These are phyloP conservation scores for Pseudomassariella vexata DNA, from an alignment of 2,329 filamentous ascomycete species.

Conservation along the genomic window DNA sequence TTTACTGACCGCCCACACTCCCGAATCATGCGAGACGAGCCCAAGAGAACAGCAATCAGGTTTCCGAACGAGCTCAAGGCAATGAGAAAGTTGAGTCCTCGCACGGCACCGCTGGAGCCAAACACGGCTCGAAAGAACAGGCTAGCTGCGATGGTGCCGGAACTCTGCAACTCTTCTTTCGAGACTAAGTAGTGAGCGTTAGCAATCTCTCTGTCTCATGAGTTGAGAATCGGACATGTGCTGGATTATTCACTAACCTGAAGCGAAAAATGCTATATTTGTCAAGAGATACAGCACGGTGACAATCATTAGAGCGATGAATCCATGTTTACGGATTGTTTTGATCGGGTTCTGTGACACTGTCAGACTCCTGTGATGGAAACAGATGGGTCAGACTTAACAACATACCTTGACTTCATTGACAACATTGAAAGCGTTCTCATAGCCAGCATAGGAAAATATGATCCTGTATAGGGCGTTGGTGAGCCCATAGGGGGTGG, in stretches of 20 bases:
- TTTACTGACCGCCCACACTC: conserved; percentile 45
- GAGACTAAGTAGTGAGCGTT: too few relatives aligned
- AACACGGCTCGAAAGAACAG: conserved; percentile 57
- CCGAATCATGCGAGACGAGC: conserved; percentile 49
- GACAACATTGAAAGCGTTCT: conserved; percentile 56
- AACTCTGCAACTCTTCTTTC: conserved; percentile 45
- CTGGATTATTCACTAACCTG: conserved; percentile 30
- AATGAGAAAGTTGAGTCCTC: conserved; percentile 52
- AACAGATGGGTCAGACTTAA: not conserved
- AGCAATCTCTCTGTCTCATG: too few relatives aligned
- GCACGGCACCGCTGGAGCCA: conserved; percentile 39
- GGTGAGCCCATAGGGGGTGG: conserved; percentile 28
- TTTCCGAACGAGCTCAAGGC: conserved; percentile 54
- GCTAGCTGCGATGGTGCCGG: conserved; percentile 48
- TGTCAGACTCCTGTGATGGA: not conserved
- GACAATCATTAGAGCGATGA: conserved; percentile 44
- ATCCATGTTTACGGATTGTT: conserved; percentile 44
- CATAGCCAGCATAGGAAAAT: conserved; percentile 52
- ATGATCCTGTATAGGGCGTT: conserved; percentile 54
- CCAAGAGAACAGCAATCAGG: conserved; percentile 48
- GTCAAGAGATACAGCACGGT: conserved; percentile 51
- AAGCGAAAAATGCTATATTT: conserved; percentile 57
- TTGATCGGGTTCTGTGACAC: conserved; percentile 45
- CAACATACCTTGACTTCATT: conserved; percentile 47
- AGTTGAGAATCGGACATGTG: too few relatives aligned